Base-by-base conservation (phyloP, 352 stramenopile genomes). In the Lagenidium giganteum region DNA sequence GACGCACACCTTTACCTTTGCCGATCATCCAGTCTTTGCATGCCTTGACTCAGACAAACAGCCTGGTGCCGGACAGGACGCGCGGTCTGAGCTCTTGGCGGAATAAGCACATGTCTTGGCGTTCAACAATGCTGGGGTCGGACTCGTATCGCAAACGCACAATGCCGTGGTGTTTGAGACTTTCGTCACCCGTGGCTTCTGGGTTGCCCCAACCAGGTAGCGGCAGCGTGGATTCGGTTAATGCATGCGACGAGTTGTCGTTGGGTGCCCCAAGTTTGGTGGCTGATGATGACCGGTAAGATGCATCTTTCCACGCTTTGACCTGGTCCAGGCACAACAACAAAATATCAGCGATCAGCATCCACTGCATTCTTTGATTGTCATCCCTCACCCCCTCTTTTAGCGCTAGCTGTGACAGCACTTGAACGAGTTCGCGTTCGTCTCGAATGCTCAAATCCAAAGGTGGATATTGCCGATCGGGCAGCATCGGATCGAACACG, bases 381-480 rank as follows among this genome's bases (percentile, higher is more conserved):
- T 8, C 38, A n/a, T 14, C 38, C 22, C 55, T 30, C 63, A 84
- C 71, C 30, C 66, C 67, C 66, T 96, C 85, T 4, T 61, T 47
- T 0, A 89, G 28, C 8, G 82, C 74, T 8, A 96, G 62, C 27
- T 89, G 76, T 2, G 81, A 61, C 5, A 96, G 51, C 6, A 95
- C 64, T 47, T 88, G 76, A 14, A 86, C 79, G 2, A 95, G 64
- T 33, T 87, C 68, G 3, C 83, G 67, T 39, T 95, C 74, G 34
- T 95, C 85, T 8, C 65, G 61, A 16, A 83, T 49, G 21, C 73
- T 72, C 7, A 96, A 54, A 25, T 95, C 68, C 2, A 96, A 48
- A 0, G 57, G 59, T 16, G 68, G 68, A 26, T 89, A 96, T 29
- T 73, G 63, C 7, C 80, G 66, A 43, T 96, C 82, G 1, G 77